phyloP scores from a whole-genome alignment of 2,329 filamentous ascomycete species.

The Botrytis fabae region DNA sequence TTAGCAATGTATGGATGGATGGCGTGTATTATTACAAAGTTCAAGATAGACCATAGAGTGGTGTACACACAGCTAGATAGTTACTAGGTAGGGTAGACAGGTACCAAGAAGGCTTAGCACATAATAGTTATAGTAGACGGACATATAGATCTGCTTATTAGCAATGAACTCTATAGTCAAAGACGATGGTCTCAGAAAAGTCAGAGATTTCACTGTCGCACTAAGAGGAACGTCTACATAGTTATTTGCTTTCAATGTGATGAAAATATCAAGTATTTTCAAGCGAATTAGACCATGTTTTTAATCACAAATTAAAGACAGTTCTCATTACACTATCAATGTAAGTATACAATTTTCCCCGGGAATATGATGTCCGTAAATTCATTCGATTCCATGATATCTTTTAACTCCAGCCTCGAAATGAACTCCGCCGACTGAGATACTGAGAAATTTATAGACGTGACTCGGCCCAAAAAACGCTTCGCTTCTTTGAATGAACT shows the following conservation, averaged over 20 bases:
- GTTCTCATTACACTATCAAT: conserved; percentile 12
- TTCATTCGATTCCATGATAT: conserved; percentile 7
- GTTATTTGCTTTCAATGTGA: background rate
- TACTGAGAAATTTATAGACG: conserved; percentile 1
- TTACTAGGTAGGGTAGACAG: background rate
- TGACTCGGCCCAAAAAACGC: conserved; percentile 4
- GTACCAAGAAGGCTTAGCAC: background rate
- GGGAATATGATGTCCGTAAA: conserved; percentile 2
- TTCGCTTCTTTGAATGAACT: conserved; percentile 39
- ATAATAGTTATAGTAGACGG: background rate
- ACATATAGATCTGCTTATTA: background rate
- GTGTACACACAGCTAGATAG: background rate
- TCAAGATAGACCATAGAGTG: background rate
- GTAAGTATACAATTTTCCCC: conserved; percentile 10
- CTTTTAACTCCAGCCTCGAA: conserved; percentile 10
- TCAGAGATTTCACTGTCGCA: background rate
- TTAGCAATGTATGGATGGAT: background rate
- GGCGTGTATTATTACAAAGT: background rate
- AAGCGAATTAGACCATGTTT: background rate
- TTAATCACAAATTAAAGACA: background rate
- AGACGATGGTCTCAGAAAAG: background rate
- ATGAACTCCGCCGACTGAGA: background rate
- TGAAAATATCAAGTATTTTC: background rate
- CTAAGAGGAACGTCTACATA: background rate
- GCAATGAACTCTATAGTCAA: background rate